Evolutionary conservation across 352 stramenopile genomes (phyloP), one percentile per base, ranked within the genome.

Genomic region (Pythium periplocum): DNA sequence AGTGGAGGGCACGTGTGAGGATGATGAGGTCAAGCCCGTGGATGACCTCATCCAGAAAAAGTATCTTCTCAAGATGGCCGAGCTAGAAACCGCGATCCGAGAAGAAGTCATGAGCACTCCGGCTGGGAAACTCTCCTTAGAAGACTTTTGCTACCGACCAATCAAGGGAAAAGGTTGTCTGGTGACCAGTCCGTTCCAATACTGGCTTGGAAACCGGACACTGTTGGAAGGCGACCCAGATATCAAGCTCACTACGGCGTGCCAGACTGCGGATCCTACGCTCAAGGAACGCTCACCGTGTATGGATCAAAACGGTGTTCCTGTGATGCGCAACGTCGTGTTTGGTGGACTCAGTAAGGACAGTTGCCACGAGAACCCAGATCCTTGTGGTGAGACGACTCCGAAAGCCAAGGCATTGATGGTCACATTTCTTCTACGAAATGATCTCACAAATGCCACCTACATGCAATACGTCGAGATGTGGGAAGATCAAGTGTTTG

Each of bases 281-380:
- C 65, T 90, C 2, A 71, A 85, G 45, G 45, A 83, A 9, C 61
- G 56, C 40, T 68, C 82, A 6, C 84, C 85, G 5, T 96, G 87
- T 36, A 91, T 96, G 79, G 87, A 96, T 55, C 66, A 90, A 62
- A 96, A 92, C 51, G 87, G 87, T n/a, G 69, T 94, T 6, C 86
- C 87, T 2, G 87, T 96, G 4, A 95, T 96, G 82, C 71, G 76
- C 40, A 80, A 85, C 48, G 87, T 96, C 8, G 86, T 96, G 6
- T 95, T 96, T 64, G 87, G 87, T 6, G 86, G 84, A 0, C 49
- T 95, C 11, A 51, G 68, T 2, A 62, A 60, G 3, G 80, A 93
- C 41, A 51, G 69, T 0, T 93, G 83, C 55, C 78, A 93, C 34
- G 61, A 68, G 48, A 94, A 90, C 40, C 83, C 82, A 0, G 87